phyloP scores from a whole-genome alignment of 176 grass and related monocot genomes.

The Zoysia japonica region DNA sequence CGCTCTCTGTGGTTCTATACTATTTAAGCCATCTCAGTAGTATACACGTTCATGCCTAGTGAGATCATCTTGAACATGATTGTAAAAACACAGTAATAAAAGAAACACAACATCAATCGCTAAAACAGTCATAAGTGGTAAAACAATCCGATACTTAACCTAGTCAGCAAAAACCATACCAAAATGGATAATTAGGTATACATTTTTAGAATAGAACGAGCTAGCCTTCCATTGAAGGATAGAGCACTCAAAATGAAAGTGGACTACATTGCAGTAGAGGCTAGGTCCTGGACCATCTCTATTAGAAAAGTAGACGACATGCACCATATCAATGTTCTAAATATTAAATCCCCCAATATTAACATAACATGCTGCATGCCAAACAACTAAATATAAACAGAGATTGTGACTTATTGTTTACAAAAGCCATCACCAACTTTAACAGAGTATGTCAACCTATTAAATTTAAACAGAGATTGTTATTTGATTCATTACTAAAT shows the following conservation, averaged over 20 bases:
- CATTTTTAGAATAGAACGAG: not conserved
- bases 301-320: slow-evolving; percentile 6
- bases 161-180: not conserved
- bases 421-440: not conserved
- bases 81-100: too few species aligned
- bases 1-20: too few species aligned
- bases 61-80: too few species aligned
- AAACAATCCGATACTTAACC: too few species aligned
- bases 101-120: too few species aligned
- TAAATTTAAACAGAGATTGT: not conserved
- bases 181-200: not conserved
- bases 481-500: not conserved
- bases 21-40: too few species aligned
- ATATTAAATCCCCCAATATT: not conserved
- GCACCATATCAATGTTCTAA: not conserved
- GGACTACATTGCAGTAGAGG: not conserved
- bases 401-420: too few species aligned
- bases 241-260: not conserved
- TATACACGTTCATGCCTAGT: not conserved
- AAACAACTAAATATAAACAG: too few species aligned
- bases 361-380: too few species aligned
- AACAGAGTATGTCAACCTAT: not conserved
- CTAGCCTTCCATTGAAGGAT: not conserved
- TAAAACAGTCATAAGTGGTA: too few species aligned
- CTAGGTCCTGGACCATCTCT: not conserved